phyloP scores from a whole-genome alignment of 192 early-diverging fungal genomes.

The Endogone sp. region DNA sequence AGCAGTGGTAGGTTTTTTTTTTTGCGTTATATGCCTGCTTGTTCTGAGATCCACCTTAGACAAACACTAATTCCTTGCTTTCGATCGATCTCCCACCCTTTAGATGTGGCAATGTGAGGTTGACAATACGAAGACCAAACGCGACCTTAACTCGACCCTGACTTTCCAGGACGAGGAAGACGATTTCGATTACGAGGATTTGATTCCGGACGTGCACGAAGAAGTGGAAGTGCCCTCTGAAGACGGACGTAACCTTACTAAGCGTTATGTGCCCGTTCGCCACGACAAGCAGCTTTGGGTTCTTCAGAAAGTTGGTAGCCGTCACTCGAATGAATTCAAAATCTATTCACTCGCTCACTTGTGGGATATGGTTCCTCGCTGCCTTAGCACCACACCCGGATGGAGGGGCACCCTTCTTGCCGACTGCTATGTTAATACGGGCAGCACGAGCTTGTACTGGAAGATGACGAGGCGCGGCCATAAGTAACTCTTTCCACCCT shows the following conservation, averaged over 20 bases:
- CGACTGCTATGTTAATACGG: neutral
- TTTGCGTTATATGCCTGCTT: neutral
- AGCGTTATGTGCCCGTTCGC: neutral
- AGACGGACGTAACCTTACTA: neutral
- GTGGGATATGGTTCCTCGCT: neutral
- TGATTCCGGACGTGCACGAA: neutral
- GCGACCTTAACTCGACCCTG: neutral
- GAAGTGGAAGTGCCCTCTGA: too few relatives aligned
- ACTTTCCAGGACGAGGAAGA: neutral
- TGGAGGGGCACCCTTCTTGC: neutral
- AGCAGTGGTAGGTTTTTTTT: neutral
- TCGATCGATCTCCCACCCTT: neutral
- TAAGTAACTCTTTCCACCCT: neutral
- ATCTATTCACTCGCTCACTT: neutral
- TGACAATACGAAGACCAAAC: neutral
- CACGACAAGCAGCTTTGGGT: conserved; percentile 1
- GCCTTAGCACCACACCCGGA: neutral
- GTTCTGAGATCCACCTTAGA: too few relatives aligned
- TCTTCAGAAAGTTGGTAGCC: neutral
- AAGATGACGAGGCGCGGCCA: neutral
- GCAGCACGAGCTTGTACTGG: neutral
- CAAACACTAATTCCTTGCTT: neutral
- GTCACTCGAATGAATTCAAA: neutral
- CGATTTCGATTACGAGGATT: neutral
- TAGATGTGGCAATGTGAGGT: conserved; percentile 3